Conservation (phyloP, 2,329 filamentous ascomycete genomes). For the Colletotrichum tanaceti region DNA sequence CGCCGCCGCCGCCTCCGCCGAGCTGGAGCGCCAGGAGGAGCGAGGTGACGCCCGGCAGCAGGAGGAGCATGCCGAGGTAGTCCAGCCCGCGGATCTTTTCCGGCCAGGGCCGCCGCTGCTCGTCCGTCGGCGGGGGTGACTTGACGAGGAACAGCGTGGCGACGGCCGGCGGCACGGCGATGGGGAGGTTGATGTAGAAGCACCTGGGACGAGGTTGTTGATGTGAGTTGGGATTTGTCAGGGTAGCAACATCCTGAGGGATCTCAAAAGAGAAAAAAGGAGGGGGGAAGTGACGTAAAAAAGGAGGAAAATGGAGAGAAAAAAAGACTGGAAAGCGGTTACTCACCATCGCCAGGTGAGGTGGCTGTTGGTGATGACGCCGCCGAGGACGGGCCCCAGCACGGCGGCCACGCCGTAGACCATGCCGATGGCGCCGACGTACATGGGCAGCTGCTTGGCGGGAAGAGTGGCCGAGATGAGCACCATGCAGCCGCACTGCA, state of each 20-base stretch:
- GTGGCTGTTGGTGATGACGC: constrained; percentile 40
- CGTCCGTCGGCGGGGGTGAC: constrained; percentile 29
- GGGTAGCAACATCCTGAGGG: no score
- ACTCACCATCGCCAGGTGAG: constrained; percentile 33
- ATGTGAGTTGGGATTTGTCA: no score
- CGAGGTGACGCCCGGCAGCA: constrained; percentile 48
- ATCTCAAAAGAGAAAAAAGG: no score
- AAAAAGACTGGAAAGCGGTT: no score
- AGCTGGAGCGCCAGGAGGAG: constrained; percentile 59
- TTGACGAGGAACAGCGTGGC: constrained; percentile 46
- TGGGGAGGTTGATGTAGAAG: constrained; percentile 48
- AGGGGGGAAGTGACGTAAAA: no score
- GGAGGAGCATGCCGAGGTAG: constrained; percentile 41
- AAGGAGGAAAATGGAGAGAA: no score
- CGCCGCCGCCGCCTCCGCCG: no score
- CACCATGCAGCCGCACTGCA: constrained; percentile 30
- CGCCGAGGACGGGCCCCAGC: constrained; percentile 23
- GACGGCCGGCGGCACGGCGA: constrained; percentile 43
- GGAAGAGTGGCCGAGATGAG: constrained; percentile 32
- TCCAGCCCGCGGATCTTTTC: constrained; percentile 41
- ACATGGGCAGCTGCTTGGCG: constrained; percentile 25
- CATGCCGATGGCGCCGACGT: constrained; percentile 30
- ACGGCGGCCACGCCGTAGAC: constrained; percentile 32
- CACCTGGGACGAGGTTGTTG: constrained; percentile 4
- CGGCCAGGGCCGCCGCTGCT: constrained; percentile 34